phyloP scores from a whole-genome alignment of 176 grass and related monocot species.

The Neostapfia colusana region DNA sequence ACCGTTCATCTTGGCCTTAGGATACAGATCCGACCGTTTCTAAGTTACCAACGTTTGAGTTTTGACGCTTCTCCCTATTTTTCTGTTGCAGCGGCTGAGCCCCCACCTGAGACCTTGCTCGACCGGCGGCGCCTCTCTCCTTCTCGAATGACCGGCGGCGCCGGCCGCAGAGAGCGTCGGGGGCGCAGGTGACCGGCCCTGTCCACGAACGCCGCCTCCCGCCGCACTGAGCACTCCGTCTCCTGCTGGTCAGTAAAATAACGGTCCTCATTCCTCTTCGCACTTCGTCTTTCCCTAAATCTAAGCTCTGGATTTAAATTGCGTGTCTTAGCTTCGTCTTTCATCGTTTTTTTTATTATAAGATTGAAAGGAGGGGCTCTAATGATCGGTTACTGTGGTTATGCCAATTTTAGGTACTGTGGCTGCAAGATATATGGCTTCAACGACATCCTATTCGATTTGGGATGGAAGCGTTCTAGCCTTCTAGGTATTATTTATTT shows the following conservation, averaged over 20 bases:
- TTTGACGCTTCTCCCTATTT: too few species aligned
- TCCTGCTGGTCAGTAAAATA: slow-evolving; percentile 56
- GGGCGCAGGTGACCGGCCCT: slow-evolving; percentile 38
- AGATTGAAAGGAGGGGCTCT: not conserved
- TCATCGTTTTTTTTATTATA: not conserved
- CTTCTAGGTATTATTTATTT: slow-evolving; percentile 55
- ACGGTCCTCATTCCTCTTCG: slow-evolving; percentile 3
- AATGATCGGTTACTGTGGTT: slow-evolving; percentile 14
- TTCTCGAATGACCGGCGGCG: slow-evolving; percentile 38
- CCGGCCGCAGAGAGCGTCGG: slow-evolving; percentile 49
- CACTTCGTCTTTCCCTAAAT: not conserved
- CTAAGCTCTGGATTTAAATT: slow-evolving; percentile 34
- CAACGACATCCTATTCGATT: slow-evolving; percentile 55
- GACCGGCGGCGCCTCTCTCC: not conserved
- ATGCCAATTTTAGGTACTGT: slow-evolving; percentile 59
- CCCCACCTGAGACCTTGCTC: not conserved
- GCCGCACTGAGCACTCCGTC: slow-evolving; percentile 34
- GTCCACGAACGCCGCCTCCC: slow-evolving; percentile 32
- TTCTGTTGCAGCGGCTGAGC: not conserved
- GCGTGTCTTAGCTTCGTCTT: not conserved
- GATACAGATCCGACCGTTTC: not conserved
- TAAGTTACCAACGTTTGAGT: too few species aligned
- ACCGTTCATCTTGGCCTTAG: not conserved
- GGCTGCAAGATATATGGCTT: slow-evolving; percentile 80
- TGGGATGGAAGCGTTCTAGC: slow-evolving; percentile 63